Evolutionary conservation across 1,284 basidiomycete species (phyloP), one percentile per base, ranked within the genome.

Genomic region (Porodaedalea pini): DNA sequence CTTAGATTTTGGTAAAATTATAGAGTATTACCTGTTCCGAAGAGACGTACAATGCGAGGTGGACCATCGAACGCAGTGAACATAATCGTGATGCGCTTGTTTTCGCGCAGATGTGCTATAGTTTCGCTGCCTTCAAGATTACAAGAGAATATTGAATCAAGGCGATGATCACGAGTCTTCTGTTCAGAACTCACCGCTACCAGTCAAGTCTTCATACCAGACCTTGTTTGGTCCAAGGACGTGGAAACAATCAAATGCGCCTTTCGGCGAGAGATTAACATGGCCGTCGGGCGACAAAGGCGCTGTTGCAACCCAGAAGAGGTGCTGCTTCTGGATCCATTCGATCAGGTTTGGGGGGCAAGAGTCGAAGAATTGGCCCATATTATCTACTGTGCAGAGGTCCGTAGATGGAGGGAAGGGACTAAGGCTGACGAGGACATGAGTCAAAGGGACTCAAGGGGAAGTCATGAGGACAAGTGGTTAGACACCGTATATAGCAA

Each of bases 231-330:
- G 65, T 61, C 75, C 70, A 25, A 76, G 70, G 21, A 83, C 64
- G 54, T 79, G 75, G 61, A 85, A 80, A 8, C 75, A 77, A 7
- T 76, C 75, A 6, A 70, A 67, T 7, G 73, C 69, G 2, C 79
- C 79, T 62, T 84, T 83, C 2, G 80, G 80, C 0, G 79, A 82
- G 10, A 85, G 56, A 55, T 83, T 83, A 63, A 84, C 69, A 54
- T 82, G 82, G 2, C 79, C 82, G 1, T 71, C 68, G 2, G 60
- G 63, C n/a, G 65, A 70, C 1, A 83, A 70, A 8, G 82, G 81
- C 1, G 82, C 79, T 0, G 79, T 77, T 0, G 81, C 81, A 7
- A 83, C 81, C 69, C 75, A 83, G 67, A 83, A 83, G 58, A 81
- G 66, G 23, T 78, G 67, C 64, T 83, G 81, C 60, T 74, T 69